phyloP scores from a whole-genome alignment of 805 yeast species.

The Lipomyces kockii region DNA sequence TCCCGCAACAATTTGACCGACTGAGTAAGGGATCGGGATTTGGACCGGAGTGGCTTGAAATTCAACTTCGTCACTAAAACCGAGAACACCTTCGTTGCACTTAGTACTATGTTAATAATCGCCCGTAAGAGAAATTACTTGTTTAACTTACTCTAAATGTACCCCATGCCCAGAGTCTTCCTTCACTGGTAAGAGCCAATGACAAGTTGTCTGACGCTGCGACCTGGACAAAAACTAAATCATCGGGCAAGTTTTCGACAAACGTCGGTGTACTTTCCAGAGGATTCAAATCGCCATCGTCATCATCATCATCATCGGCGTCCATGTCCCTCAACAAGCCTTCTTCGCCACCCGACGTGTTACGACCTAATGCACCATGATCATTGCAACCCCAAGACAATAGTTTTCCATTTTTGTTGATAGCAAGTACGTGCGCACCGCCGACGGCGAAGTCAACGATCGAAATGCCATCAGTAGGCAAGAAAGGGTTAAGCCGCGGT shows the following conservation, averaged over 20 bases:
- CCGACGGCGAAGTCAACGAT: slow-evolving; percentile 91
- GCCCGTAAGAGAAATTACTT: background rate
- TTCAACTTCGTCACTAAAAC: slow-evolving; percentile 68
- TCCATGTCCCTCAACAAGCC: slow-evolving; percentile 67
- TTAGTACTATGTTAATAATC: background rate
- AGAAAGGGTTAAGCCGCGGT: slow-evolving; percentile 85
- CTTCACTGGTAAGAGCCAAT: slow-evolving; percentile 75
- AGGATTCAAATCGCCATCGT: slow-evolving; percentile 84
- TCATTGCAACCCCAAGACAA: slow-evolving; percentile 99
- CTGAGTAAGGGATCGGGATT: slow-evolving; percentile 63
- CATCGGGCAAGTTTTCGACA: slow-evolving; percentile 62
- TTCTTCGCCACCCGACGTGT: slow-evolving; percentile 63
- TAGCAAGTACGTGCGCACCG: slow-evolving; percentile 90
- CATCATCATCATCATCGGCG: slow-evolving; percentile 64
- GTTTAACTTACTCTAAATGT: slow-evolving; percentile 57
- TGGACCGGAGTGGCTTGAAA: slow-evolving; percentile 72
- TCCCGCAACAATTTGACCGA: slow-evolving; percentile 86
- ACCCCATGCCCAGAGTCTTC: slow-evolving; percentile 97
- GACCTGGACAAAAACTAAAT: slow-evolving; percentile 68
- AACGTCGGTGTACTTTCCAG: slow-evolving; percentile 85
- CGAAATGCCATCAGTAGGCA: slow-evolving; percentile 64
- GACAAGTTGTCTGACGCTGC: slow-evolving; percentile 93
- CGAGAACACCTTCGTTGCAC: slow-evolving; percentile 87
- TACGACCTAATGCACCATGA: slow-evolving; percentile 87
- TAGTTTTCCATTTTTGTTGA: slow-evolving; percentile 73